Conservation (phyloP, 768 basidiomycete species). For the Glaciozyma antarctica region DNA sequence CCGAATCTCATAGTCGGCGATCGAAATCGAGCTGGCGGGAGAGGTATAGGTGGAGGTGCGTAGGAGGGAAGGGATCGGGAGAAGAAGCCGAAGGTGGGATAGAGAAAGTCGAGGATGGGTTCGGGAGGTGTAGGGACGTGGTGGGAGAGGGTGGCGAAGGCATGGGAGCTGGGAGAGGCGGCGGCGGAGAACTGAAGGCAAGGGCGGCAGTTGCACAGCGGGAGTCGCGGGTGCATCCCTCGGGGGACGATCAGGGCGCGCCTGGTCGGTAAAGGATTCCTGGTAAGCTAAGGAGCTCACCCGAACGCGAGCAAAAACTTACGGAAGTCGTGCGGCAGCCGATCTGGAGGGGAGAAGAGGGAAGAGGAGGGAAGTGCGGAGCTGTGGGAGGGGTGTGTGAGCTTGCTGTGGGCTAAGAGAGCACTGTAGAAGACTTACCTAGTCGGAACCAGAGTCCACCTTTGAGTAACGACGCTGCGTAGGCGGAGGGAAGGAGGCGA, state of each 20-base stretch:
- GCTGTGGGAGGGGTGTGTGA: background rate
- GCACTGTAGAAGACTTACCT: no score
- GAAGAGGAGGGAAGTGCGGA: background rate
- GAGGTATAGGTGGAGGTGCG: background rate
- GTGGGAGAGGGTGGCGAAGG: background rate
- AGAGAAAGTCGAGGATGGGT: conserved; percentile 20
- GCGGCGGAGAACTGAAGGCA: background rate
- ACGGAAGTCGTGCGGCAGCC: no score
- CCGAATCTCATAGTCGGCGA: background rate
- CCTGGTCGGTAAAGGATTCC: background rate
- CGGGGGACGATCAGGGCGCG: background rate
- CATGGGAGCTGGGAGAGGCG: background rate
- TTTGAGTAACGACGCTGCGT: no score
- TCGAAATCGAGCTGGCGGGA: background rate
- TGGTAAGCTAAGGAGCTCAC: background rate
- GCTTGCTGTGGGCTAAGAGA: no score
- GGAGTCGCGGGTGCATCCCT: conserved; percentile 1
- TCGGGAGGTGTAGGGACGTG: background rate
- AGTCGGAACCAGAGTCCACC: no score
- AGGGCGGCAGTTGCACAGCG: background rate
- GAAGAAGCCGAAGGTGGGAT: conserved; percentile 31
- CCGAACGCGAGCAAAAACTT: no score
- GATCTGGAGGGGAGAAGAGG: no score
- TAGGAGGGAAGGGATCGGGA: conserved; percentile 20
- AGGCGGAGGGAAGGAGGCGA: no score